A percentile compares a stretch with the other conserved stretches of the same genome.
Evolutionary conservation across 2,329 filamentous ascomycete genomes (phyloP).

Genomic region (Plenodomus biglobosus): DNA sequence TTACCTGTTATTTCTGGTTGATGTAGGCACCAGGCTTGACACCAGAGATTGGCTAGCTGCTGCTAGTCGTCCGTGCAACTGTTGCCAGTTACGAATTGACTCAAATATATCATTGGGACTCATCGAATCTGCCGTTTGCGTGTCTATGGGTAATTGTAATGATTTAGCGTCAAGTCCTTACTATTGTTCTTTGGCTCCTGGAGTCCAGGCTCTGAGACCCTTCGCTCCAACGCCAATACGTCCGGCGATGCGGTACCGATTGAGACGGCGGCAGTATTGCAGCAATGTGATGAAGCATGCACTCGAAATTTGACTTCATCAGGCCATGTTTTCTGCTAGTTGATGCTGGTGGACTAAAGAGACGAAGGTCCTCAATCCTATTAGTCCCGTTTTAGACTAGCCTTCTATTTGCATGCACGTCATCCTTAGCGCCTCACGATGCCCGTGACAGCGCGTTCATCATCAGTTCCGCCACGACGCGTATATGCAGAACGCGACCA

Average conservation of each 20-base stretch:
- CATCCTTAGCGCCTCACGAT: constrained; percentile 10
- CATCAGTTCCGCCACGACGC: constrained; percentile 17
- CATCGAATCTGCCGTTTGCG: constrained; percentile 12
- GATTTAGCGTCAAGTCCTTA: constrained; percentile 28
- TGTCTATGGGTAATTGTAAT: constrained; percentile 9
- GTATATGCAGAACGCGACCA: constrained; percentile 11
- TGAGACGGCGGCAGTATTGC: neutral
- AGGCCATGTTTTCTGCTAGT: neutral
- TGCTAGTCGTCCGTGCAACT: constrained; percentile 14
- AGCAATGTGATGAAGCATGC: neutral
- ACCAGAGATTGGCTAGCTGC: constrained; percentile 9
- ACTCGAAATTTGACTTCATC: neutral
- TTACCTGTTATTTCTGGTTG: constrained; percentile 3
- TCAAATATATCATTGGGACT: constrained; percentile 1
- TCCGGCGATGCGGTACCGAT: neutral
- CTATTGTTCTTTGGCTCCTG: constrained; percentile 37
- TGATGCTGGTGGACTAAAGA: neutral
- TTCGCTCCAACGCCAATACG: neutral
- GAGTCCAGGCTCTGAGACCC: constrained; percentile 21
- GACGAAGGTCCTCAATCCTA: neutral
- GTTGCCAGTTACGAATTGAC: constrained; percentile 3
- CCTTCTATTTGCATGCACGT: constrained; percentile 13
- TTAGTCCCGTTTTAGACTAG: constrained; percentile 2
- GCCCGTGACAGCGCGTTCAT: constrained; percentile 22
- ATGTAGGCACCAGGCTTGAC: neutral